Conservation (phyloP, 1,284 basidiomycete genomes). For the Sporisorium graminicola region DNA sequence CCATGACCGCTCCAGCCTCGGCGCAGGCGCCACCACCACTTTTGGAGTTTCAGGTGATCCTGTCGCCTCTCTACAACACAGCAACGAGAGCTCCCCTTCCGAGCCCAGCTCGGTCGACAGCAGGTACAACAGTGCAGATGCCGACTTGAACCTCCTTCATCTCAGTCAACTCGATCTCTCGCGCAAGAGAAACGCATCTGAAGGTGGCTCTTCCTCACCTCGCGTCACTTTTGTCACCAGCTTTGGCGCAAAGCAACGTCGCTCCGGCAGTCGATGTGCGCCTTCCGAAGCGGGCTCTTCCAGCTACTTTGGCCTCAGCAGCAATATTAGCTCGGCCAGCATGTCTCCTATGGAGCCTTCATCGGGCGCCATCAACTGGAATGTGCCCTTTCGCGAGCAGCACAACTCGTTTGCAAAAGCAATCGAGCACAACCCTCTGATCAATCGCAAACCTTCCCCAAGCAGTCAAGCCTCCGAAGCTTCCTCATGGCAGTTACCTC, state of each 20-base stretch:
- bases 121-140: slow-evolving; percentile 23
- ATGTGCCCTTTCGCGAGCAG: slow-evolving; percentile 30
- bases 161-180: slow-evolving; percentile 22
- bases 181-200: slow-evolving; percentile 11
- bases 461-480: slow-evolving; percentile 22
- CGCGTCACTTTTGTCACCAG: slow-evolving; percentile 37
- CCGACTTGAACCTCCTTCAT: slow-evolving; percentile 19
- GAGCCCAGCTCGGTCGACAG: slow-evolving; percentile 34
- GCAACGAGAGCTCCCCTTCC: slow-evolving; percentile 29
- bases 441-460: slow-evolving; percentile 18
- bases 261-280: slow-evolving; percentile 24
- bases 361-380: slow-evolving; percentile 20
- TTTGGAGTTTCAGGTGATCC: slow-evolving; percentile 9
- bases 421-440: slow-evolving; percentile 14
- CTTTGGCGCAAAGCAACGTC: slow-evolving; percentile 33
- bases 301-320: slow-evolving; percentile 29
- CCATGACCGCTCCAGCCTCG: slow-evolving; percentile 14
- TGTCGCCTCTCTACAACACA: slow-evolving; percentile 17
- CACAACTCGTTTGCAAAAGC: slow-evolving; percentile 33
- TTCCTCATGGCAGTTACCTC: slow-evolving; percentile 7
- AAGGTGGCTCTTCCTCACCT: slow-evolving; percentile 11
- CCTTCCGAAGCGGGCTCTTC: slow-evolving; percentile 25
- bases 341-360: slow-evolving; percentile 32
- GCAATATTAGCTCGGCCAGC: slow-evolving; percentile 27
- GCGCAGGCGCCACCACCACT: slow-evolving; percentile 7